Evolutionary conservation across 2,329 filamentous ascomycete genomes (phyloP), one percentile per base, ranked within the genome.

Genomic region (Fusarium temperatum): DNA sequence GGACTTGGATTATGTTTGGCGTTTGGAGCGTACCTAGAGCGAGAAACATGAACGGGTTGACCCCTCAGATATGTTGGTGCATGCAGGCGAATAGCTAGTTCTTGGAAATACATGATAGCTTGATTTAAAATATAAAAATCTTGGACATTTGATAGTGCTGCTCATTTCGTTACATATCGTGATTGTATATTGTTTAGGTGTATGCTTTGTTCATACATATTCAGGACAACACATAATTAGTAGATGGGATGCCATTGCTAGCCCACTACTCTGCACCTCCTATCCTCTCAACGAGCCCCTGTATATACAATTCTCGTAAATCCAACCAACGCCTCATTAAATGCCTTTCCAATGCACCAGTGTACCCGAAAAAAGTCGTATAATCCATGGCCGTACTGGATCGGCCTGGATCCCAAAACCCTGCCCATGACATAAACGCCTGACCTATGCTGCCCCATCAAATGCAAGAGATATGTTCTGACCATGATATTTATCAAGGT

Each of bases 371-470:
- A 54, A 70, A 50, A 60, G 47, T 73, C 60, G 50, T 66, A 58
- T 64, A 63, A 73, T 62, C 54, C 62, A 63, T 65, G 47, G 51
- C 58, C 56, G 26, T 53, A 50, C 58, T 65, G 54, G 74, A 70
- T 71, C 67, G 64, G 66, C 66, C 61, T 50, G 42, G 62, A 68
- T 73, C 58, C 63, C 59, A 66, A 68, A 63, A 64, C 30, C 59
- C 47, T 65, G 56, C 53, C 66, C 56, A 53, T 42, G 20, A 73
- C 60, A 75, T 54, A 73, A 80, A 81, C 79, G 78, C 79, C 79
- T 55, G 68, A 78, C 77, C 76, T 72, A 80, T 80, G 78, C 73
- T 75, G 69, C 59, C 38, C 56, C 67, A 70, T 64, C 50, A 59
- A 65, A 75, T 69, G 44, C 53, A 66, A 75, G 50, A 70, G 51